These are phyloP conservation scores for Cercospora zeae-maydis DNA, from an alignment of 2,329 filamentous ascomycete genomes.

Conservation along the genomic window DNA sequence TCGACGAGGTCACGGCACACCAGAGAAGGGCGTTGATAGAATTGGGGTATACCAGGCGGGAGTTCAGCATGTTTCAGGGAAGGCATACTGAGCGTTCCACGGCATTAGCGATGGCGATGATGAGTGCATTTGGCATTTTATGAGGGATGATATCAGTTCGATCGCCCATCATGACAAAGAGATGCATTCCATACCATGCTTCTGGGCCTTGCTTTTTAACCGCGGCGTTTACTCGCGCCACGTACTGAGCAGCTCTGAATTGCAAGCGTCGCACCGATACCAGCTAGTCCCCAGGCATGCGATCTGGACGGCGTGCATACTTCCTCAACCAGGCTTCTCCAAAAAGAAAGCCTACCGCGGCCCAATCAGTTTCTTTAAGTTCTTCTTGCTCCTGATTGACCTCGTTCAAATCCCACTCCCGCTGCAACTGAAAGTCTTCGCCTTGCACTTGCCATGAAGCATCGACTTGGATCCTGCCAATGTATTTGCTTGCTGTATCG, in stretches of 20 bases:
- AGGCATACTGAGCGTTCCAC: constrained; percentile 9
- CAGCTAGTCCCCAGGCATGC: neutral
- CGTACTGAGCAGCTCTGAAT: neutral
- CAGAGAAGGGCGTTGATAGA: neutral
- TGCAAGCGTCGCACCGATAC: neutral
- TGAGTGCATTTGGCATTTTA: neutral
- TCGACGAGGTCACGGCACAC: neutral
- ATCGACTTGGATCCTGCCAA: constrained; percentile 15
- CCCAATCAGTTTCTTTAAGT: constrained; percentile 19
- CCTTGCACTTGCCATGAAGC: constrained; percentile 10
- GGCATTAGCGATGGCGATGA: constrained; percentile 5
- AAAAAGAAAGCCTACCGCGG: constrained; percentile 16
- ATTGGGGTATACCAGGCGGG: neutral
- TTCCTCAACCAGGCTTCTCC: constrained; percentile 14
- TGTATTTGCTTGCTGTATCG: constrained; percentile 19
- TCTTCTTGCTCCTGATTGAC: neutral
- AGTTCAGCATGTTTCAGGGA: neutral
- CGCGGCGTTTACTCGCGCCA: neutral
- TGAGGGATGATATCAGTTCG: neutral
- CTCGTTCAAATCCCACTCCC: constrained; percentile 11
- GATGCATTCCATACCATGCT: neutral
- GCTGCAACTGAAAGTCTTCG: constrained; percentile 6
- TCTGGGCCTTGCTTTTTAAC: neutral
- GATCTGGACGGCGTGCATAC: neutral
- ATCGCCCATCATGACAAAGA: neutral